A percentile compares a stretch with the other conserved stretches of the same genome.
These are phyloP conservation scores for Fusarium virguliforme DNA, from an alignment of 2,329 filamentous ascomycete species.

Conservation along the genomic window DNA sequence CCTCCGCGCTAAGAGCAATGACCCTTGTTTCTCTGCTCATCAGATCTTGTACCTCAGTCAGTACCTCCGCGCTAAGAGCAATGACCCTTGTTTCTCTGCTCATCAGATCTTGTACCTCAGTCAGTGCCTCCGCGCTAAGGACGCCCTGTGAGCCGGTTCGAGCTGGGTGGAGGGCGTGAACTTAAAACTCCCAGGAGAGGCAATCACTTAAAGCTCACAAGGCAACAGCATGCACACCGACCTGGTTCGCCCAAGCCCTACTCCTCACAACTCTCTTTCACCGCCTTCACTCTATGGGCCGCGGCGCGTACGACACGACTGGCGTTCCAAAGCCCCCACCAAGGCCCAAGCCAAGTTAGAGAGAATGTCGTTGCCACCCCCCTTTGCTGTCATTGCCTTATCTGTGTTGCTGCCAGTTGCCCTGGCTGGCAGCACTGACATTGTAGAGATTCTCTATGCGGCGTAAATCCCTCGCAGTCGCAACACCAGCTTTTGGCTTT, in stretches of 20 bases:
- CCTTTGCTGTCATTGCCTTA: too few species aligned
- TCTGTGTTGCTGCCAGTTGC: too few species aligned
- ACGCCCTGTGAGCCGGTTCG: background rate
- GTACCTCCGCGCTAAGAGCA: background rate
- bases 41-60: too few species aligned
- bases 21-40: too few species aligned
- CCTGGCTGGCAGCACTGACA: too few species aligned
- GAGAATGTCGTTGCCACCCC: too few species aligned
- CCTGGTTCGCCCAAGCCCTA: background rate
- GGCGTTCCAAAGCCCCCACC: slow-evolving; percentile 17
- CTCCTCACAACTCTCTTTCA: background rate
- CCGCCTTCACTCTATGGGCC: background rate
- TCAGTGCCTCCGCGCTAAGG: background rate
- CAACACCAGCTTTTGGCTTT: too few species aligned
- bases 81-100: background rate
- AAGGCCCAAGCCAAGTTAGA: background rate
- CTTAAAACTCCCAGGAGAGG: too few species aligned
- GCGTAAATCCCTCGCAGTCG: too few species aligned
- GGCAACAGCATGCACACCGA: background rate
- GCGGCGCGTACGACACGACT: slow-evolving; percentile 18
- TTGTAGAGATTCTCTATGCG: too few species aligned
- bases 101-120: background rate
- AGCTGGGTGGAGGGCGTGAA: background rate
- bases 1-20: too few species aligned
- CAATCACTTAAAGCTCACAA: background rate